Base-by-base conservation (phyloP, 1,284 basidiomycete genomes). In the Ceratobasidium sp. region DNA sequence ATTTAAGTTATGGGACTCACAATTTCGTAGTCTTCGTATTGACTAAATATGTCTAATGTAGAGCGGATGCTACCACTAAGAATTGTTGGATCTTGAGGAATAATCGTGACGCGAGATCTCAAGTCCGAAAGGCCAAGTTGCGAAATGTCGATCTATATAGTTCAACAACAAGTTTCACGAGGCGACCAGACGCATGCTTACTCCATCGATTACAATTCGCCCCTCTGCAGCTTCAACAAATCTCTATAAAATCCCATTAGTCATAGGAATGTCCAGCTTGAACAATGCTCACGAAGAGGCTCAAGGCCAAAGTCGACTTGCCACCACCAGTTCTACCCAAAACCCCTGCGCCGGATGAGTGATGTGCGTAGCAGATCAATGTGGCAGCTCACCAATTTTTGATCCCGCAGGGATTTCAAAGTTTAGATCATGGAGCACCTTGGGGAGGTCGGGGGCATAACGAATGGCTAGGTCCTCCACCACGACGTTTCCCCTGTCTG, bases 81-180 rank as follows among this genome's bases (percentile, higher is more conserved):
- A 82, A 98, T 96, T 0, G 93, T 95, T 0, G 96, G 96, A 83
- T 96, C 95, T 91, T 96, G 97, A 81, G 97, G 96, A 77, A 99
- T 98, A 83, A 99, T 97, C 3, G 96, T 97, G 78, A 97, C 87
- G 78, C 87, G 90, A 44, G 85, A 85, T 17, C 97, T 90, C 75
- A 99, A 88, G 84, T 97, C 96, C 0, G 93, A 93, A 48, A 98
- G 86, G n/a, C 96, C 96, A 79, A 98, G 90, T 80, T 90, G 89
- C 50, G 94, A 87, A 77, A 96, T 96, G 81, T 98, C 94, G 33
- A 97, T 38, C 74, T 76, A 33, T 33, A 33, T 33, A 33, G 33
- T 33, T 33, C 33, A 33, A 33, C 33, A 33, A 33, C 33, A 33
- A 33, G 33, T 33, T 33, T 33, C 2, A 33, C 33, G 33, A 33